Evolutionary conservation across 345 rosid genomes (phyloP).

Genomic region (Lepidium africanum): DNA sequence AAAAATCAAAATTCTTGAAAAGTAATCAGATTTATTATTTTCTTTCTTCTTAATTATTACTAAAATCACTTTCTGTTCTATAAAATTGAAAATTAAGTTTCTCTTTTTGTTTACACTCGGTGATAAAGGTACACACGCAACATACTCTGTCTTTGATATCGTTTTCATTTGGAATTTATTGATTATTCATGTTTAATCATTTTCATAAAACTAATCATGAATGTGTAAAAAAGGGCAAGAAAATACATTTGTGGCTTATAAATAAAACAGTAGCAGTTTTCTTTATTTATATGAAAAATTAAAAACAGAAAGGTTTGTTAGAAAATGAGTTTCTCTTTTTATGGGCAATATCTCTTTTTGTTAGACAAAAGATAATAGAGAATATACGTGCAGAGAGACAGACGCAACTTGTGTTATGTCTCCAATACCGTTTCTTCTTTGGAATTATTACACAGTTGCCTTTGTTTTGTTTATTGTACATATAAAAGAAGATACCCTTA

Average conservation of each 20-base stretch:
- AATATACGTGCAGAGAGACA: neutral
- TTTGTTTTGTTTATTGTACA: too few species aligned
- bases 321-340: neutral
- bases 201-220: neutral
- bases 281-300: neutral
- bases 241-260: neutral
- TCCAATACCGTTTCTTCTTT: neutral
- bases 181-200: neutral
- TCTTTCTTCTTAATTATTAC: neutral
- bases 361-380: neutral
- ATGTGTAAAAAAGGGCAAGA: neutral
- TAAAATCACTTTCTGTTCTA: slow-evolving; percentile 1
- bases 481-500: too few species aligned
- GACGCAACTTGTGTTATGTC: slow-evolving; percentile 17
- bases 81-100: neutral
- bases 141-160: neutral
- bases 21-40: neutral
- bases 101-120: slow-evolving; percentile 11
- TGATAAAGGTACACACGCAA: neutral
- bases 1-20: slow-evolving; percentile 3
- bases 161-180: neutral
- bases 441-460: too few species aligned
- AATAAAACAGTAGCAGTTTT: neutral
- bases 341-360: slow-evolving; percentile 16
- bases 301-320: slow-evolving; percentile 14